Conservation (phyloP, 106 monocot genomes). For the Amphibolis antarctica region DNA sequence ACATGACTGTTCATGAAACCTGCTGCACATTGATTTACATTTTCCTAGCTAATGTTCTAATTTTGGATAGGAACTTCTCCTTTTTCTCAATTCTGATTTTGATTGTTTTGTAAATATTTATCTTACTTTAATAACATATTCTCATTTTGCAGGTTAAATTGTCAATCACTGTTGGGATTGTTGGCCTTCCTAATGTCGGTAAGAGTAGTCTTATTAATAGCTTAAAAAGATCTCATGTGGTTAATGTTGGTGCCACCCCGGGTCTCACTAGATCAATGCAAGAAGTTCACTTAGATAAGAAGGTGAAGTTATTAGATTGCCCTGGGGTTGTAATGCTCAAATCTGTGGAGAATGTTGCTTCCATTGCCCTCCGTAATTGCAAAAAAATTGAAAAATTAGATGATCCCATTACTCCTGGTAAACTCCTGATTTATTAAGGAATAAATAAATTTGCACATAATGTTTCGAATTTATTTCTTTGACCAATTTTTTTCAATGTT, state of each 20-base stretch:
- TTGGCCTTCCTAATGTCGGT: constrained; percentile 98
- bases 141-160: constrained; percentile 63
- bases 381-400: constrained; percentile 90
- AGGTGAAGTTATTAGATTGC: constrained; percentile 85
- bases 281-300: constrained; percentile 91
- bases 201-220: constrained; percentile 99
- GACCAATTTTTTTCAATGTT: background rate
- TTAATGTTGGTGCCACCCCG: constrained; percentile 95
- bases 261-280: constrained; percentile 95
- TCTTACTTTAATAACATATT: background rate
- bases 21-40: too few relatives aligned
- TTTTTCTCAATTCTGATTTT: background rate
- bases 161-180: constrained; percentile 83
- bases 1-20: too few relatives aligned
- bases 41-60: too few relatives aligned
- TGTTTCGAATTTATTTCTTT: background rate
- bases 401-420: constrained; percentile 74
- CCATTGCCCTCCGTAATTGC: constrained; percentile 80
- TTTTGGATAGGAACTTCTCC: too few relatives aligned
- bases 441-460: background rate
- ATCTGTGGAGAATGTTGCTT: constrained; percentile 47
- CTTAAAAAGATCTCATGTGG: constrained; percentile 90
- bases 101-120: background rate
- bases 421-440: background rate
- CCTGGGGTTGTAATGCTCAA: constrained; percentile 96